Percentiles rank a stretch among this genome's conserved stretches.
phyloP scores from a whole-genome alignment of 305 asterid genomes.

The Plantago coronopus region DNA sequence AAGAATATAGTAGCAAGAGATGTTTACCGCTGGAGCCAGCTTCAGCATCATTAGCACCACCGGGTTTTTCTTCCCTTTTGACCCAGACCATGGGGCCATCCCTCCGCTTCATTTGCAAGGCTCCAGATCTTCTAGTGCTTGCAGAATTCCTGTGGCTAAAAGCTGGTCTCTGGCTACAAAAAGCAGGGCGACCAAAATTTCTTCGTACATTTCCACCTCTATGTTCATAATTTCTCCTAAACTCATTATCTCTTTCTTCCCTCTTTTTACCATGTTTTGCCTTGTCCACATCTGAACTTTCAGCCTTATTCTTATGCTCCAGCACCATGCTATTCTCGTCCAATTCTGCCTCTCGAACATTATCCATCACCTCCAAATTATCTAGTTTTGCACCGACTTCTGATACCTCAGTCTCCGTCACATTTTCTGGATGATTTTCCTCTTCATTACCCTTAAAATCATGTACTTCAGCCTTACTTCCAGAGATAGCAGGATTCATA shows the following conservation, averaged over 20 bases:
- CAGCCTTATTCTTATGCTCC: slow-evolving; percentile 23
- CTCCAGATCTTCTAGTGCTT: slow-evolving; percentile 13
- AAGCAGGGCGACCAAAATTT: slow-evolving; percentile 20
- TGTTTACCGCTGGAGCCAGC: slow-evolving; percentile 31
- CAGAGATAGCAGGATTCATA: not conserved
- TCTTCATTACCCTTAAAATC: slow-evolving; percentile 4
- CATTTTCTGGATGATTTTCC: slow-evolving; percentile 9
- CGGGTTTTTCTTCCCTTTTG: slow-evolving; percentile 38
- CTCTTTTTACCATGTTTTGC: slow-evolving; percentile 13
- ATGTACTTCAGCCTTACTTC: slow-evolving; percentile 11
- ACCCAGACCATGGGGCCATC: slow-evolving; percentile 43
- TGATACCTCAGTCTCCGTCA: slow-evolving; percentile 10
- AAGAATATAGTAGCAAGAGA: slow-evolving; percentile 1
- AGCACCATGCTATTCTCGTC: slow-evolving; percentile 12
- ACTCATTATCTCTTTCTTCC: slow-evolving; percentile 11
- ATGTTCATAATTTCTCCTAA: slow-evolving; percentile 17
- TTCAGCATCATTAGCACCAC: slow-evolving; percentile 31
- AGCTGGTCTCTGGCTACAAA: slow-evolving; percentile 20
- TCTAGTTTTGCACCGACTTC: slow-evolving; percentile 18
- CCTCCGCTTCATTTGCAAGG: slow-evolving; percentile 11
- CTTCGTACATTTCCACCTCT: slow-evolving; percentile 12
- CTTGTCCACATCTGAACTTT: slow-evolving; percentile 14
- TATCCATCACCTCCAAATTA: slow-evolving; percentile 18
- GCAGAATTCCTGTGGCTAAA: slow-evolving; percentile 14
- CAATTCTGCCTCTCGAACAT: slow-evolving; percentile 22